Evolutionary conservation across 163 green algal genomes (phyloP).

Genomic region (Prototheca wickerhamii): DNA sequence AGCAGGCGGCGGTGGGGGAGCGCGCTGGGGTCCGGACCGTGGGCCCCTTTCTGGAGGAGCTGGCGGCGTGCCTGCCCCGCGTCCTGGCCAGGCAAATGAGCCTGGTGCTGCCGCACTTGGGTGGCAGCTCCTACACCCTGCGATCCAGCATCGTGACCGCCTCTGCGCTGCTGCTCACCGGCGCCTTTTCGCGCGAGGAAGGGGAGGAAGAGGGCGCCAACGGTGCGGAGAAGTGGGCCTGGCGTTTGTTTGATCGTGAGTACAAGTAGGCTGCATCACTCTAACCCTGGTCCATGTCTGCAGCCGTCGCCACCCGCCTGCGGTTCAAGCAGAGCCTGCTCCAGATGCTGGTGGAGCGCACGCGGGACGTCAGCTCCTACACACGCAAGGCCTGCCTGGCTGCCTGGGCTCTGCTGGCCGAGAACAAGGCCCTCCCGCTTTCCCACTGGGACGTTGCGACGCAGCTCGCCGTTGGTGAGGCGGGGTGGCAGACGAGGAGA

Average conservation of each 20-base stretch:
- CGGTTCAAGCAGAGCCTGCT: constrained; percentile 66
- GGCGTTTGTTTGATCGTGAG: background rate
- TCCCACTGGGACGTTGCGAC: constrained; percentile 61
- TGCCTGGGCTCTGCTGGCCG: constrained; percentile 59
- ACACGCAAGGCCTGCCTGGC: constrained; percentile 52
- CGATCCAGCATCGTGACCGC: constrained; percentile 55
- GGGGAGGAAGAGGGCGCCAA: constrained; percentile 21
- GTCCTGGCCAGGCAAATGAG: constrained; percentile 49
- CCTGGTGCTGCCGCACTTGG: constrained; percentile 62
- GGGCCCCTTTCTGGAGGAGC: constrained; percentile 51
- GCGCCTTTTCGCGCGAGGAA: constrained; percentile 20
- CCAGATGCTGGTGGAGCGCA: constrained; percentile 55
- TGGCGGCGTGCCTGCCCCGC: constrained; percentile 44
- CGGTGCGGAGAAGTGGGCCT: background rate
- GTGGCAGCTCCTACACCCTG: constrained; percentile 58
- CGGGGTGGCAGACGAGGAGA: background rate
- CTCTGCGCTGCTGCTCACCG: constrained; percentile 32
- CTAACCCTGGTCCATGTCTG: background rate
- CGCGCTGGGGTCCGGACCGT: constrained; percentile 50
- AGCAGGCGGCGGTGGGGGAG: constrained; percentile 39
- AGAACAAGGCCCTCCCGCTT: constrained; percentile 51
- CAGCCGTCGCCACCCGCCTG: constrained; percentile 29
- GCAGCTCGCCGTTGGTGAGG: constrained; percentile 38
- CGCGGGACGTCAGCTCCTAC: constrained; percentile 54
- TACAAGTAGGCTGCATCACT: too few species aligned